A percentile compares a stretch with the other conserved stretches of the same genome.
Evolutionary conservation across 768 basidiomycete genomes (phyloP).

Genomic region (Chlorophyllum brunneum): DNA sequence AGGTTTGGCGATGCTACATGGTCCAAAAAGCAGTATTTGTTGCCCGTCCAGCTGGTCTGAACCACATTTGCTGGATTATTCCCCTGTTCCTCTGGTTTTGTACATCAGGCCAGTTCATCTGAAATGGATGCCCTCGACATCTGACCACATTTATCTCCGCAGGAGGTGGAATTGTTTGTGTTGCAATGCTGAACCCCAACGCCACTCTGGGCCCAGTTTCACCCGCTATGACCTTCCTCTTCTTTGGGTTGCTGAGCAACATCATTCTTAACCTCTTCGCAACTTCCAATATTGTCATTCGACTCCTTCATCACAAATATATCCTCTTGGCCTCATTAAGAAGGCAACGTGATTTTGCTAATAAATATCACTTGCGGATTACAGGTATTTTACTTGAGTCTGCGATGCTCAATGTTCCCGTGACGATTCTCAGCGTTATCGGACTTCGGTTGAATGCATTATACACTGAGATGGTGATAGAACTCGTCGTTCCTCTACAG

Average conservation of each 20-base stretch:
- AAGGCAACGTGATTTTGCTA: background rate
- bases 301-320: background rate
- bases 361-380: background rate
- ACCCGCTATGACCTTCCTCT: background rate
- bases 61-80: background rate
- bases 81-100: background rate
- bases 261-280: background rate
- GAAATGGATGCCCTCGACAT: too few species aligned
- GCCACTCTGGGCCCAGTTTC: too few species aligned
- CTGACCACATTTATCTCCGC: too few species aligned
- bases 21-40: background rate
- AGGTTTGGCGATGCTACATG: constrained; percentile 6
- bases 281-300: background rate
- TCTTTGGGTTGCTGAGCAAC: background rate
- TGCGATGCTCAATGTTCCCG: background rate
- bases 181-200: too few species aligned
- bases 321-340: background rate
- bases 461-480: background rate
- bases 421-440: background rate
- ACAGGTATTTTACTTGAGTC: background rate
- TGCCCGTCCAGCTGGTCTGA: background rate
- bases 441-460: background rate
- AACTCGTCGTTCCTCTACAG: background rate
- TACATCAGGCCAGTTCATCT: background rate
- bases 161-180: background rate